Evolutionary conservation across 169 alveolate species (phyloP).

Genomic region (Cardiosporidium cionae): DNA sequence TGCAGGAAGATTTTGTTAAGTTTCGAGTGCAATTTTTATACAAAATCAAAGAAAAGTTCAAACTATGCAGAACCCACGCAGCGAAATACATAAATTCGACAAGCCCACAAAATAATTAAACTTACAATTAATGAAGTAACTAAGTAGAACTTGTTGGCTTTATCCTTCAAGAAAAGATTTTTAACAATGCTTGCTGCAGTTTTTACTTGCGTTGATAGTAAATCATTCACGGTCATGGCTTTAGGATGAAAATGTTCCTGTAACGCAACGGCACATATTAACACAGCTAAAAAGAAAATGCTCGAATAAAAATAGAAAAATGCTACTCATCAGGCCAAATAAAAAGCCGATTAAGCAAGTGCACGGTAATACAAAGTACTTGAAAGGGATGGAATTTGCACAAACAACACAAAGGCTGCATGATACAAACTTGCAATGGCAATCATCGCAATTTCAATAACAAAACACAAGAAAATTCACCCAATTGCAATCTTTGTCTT

Average conservation of each 20-base stretch:
- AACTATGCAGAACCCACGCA: not conserved
- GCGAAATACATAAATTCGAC: not conserved
- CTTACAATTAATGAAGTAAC: slow-evolving; percentile 27
- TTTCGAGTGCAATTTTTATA: not conserved
- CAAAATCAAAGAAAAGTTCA: not conserved
- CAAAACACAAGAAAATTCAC: no score
- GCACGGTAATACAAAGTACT: no score
- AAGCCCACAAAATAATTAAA: not conserved
- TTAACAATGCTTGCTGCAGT: slow-evolving; percentile 21
- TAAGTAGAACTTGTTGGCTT: slow-evolving; percentile 39
- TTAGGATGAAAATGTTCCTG: slow-evolving; percentile 36
- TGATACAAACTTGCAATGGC: no score
- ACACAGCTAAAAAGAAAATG: no score
- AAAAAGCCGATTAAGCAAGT: no score
- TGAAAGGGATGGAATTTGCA: no score
- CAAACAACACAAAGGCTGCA: no score
- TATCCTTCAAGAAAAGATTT: slow-evolving; percentile 49
- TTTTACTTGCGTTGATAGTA: slow-evolving; percentile 21
- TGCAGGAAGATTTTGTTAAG: not conserved
- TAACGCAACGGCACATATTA: no score
- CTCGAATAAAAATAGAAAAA: no score
- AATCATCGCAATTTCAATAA: no score
- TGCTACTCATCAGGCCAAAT: no score
- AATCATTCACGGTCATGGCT: slow-evolving; percentile 29
- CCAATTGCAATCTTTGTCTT: no score